Evolutionary conservation across 352 stramenopile species (phyloP).

Genomic region (Phytophthora litchii): DNA sequence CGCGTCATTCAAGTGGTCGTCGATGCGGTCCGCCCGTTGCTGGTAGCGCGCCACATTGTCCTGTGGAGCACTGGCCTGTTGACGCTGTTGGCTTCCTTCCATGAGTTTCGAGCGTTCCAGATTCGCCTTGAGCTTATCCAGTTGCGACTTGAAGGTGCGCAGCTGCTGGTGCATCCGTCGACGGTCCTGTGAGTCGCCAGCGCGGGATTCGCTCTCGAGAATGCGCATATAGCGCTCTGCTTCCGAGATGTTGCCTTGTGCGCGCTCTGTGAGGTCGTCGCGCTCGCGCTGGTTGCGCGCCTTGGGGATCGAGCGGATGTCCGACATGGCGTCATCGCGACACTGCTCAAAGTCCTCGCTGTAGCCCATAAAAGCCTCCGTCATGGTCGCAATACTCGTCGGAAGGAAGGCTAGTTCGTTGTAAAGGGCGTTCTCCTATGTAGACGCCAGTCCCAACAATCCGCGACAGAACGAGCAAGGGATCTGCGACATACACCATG

Average conservation of each 20-base stretch:
- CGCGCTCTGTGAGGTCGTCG: constrained; percentile 56
- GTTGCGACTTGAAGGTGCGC: constrained; percentile 81
- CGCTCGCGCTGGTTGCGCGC: constrained; percentile 44
- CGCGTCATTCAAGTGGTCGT: constrained; percentile 72
- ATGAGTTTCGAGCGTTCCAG: constrained; percentile 81
- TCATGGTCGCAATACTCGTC: constrained; percentile 47
- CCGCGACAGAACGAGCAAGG: constrained; percentile 13
- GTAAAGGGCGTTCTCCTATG: constrained; percentile 3
- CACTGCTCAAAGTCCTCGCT: constrained; percentile 88
- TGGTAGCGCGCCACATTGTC: constrained; percentile 81
- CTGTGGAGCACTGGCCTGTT: constrained; percentile 49
- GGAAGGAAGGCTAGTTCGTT: constrained; percentile 8
- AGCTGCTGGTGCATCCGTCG: constrained; percentile 87
- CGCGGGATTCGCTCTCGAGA: constrained; percentile 81
- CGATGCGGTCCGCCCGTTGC: constrained; percentile 70
- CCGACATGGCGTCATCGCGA: constrained; percentile 72
- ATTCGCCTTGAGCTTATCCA: constrained; percentile 88
- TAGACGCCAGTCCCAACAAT: constrained; percentile 33
- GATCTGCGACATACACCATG: constrained; percentile 29
- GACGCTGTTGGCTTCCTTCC: constrained; percentile 71
- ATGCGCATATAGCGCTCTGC: constrained; percentile 86
- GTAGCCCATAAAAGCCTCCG: constrained; percentile 80
- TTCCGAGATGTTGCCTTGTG: constrained; percentile 75
- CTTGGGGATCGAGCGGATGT: constrained; percentile 69
- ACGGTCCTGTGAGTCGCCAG: constrained; percentile 78